Evolutionary conservation across 305 asterid genomes (phyloP).

Genomic region (Solanum chacoense): DNA sequence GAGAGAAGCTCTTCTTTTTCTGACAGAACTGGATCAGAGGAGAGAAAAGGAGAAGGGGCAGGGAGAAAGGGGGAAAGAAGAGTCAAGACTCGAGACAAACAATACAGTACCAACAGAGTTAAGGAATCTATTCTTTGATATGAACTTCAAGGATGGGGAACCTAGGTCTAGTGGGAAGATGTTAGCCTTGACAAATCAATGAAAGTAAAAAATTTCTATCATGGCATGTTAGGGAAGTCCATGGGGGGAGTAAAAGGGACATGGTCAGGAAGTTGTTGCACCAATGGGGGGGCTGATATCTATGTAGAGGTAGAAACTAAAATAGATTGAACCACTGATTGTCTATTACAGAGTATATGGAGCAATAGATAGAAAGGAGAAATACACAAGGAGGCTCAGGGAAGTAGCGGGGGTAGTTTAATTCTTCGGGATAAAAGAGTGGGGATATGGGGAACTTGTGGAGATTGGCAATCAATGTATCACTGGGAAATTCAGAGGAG

Average conservation of each 20-base stretch:
- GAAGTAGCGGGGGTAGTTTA: neutral
- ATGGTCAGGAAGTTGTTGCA: neutral
- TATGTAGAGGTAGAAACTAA: neutral
- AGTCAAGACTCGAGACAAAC: neutral
- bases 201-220: neutral
- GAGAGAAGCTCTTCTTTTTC: neutral
- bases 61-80: neutral
- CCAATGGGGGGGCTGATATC: neutral
- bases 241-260: neutral
- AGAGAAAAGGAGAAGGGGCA: neutral
- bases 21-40: neutral
- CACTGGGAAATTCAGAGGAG: neutral
- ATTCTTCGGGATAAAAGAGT: neutral
- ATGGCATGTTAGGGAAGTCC: neutral
- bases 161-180: neutral
- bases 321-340: neutral
- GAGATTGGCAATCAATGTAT: neutral
- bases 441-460: neutral
- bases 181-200: neutral
- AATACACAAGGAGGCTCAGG: neutral
- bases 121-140: neutral
- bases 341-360: neutral
- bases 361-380: neutral
- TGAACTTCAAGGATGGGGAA: neutral
- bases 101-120: neutral